A percentile compares a stretch with the other conserved stretches of the same genome.
Evolutionary conservation across 306 rosid genomes (phyloP).

Genomic region (Cicer yamashitae): DNA sequence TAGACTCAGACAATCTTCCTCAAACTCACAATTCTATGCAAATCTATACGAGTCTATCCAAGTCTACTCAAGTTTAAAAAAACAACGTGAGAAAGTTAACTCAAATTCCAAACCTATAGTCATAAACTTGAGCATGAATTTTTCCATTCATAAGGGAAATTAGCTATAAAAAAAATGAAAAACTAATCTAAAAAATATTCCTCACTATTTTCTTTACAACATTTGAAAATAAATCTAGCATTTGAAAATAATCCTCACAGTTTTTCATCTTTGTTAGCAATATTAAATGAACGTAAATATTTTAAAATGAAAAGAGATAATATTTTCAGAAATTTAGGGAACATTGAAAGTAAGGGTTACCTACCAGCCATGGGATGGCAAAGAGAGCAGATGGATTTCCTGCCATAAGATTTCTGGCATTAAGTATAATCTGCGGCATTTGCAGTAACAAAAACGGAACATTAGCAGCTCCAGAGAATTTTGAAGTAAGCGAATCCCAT

Average conservation of each 20-base stretch:
- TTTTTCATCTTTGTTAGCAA: too few relatives aligned
- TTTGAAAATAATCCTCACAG: too few relatives aligned
- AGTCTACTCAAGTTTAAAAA: neutral
- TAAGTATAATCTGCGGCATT: slow-evolving; percentile 85
- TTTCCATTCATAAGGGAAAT: too few relatives aligned
- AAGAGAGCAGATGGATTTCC: slow-evolving; percentile 74
- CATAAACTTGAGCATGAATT: neutral
- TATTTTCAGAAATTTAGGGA: too few relatives aligned
- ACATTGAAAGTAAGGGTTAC: slow-evolving; percentile 31
- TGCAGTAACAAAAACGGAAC: slow-evolving; percentile 82
- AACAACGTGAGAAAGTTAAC: neutral
- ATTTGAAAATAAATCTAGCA: too few relatives aligned
- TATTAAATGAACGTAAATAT: too few relatives aligned
- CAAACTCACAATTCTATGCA: neutral
- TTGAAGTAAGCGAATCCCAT: slow-evolving; percentile 84
- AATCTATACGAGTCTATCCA: neutral
- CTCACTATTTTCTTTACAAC: too few relatives aligned
- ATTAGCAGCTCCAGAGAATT: slow-evolving; percentile 83
- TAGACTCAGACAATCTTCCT: neutral
- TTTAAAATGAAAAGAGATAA: too few relatives aligned
- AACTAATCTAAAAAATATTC: too few relatives aligned
- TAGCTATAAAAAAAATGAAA: too few relatives aligned
- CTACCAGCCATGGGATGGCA: slow-evolving; percentile 89
- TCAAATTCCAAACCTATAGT: neutral
- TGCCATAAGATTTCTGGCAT: slow-evolving; percentile 72